Evolutionary conservation across 805 yeast genomes (phyloP).

Genomic region (Nakazawaea peltata): DNA sequence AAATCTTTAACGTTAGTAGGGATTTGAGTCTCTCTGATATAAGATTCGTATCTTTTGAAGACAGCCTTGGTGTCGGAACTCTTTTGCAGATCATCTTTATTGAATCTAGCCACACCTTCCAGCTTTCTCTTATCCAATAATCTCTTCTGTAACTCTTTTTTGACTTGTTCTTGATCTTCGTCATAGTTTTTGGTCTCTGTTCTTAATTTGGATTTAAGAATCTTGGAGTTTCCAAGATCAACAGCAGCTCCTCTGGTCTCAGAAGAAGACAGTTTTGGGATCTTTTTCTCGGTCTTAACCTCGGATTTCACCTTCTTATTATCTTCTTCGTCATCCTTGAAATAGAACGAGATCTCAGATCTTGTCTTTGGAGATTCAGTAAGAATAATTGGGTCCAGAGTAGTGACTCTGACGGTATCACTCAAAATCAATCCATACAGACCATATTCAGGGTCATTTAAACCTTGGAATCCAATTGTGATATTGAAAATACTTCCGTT

Average conservation of each 20-base stretch:
- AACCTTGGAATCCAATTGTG: slow-evolving; percentile 67
- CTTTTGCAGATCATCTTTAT: slow-evolving; percentile 58
- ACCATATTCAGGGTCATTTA: slow-evolving; percentile 45
- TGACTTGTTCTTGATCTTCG: slow-evolving; percentile 71
- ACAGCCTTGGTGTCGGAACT: slow-evolving; percentile 54
- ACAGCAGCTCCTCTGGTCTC: slow-evolving; percentile 31
- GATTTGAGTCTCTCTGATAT: slow-evolving; percentile 86
- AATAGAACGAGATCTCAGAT: slow-evolving; percentile 75
- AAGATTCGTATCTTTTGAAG: slow-evolving; percentile 92
- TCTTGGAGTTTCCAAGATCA: slow-evolving; percentile 37
- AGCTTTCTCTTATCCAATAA: slow-evolving; percentile 80
- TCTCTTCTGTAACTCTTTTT: slow-evolving; percentile 75
- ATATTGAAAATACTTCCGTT: slow-evolving; percentile 72
- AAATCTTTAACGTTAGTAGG: slow-evolving; percentile 79
- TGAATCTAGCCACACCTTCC: slow-evolving; percentile 77
- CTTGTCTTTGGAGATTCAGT: slow-evolving; percentile 69
- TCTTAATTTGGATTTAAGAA: slow-evolving; percentile 71
- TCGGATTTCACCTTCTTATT: slow-evolving; percentile 24
- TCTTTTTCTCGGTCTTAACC: slow-evolving; percentile 14
- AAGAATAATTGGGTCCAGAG: slow-evolving; percentile 51
- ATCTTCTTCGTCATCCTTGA: slow-evolving; percentile 62
- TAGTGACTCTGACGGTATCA: slow-evolving; percentile 72
- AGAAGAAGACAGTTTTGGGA: slow-evolving; percentile 12
- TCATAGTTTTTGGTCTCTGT: slow-evolving; percentile 67
- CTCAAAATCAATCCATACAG: slow-evolving; percentile 66